These are phyloP conservation scores for Phytophthora fragariae DNA, from an alignment of 352 stramenopile species.

Conservation along the genomic window DNA sequence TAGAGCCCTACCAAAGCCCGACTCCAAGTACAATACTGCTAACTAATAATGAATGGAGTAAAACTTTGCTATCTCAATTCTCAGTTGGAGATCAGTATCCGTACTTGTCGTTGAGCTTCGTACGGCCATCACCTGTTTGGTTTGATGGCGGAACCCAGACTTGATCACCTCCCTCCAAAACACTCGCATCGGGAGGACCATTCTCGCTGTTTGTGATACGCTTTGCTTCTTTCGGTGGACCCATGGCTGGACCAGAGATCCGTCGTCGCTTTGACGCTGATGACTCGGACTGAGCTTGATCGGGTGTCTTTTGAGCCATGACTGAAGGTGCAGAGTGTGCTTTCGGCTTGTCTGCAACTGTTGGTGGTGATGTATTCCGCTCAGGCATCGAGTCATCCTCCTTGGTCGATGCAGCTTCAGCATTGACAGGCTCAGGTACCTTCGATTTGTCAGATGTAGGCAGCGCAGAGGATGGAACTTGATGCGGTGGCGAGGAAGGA, in stretches of 20 bases:
- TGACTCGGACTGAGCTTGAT: constrained; percentile 5
- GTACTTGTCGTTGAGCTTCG: constrained; percentile 87
- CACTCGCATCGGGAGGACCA: constrained; percentile 15
- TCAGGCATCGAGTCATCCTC: background rate
- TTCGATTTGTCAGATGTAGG: constrained; percentile 5
- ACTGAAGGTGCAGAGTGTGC: constrained; percentile 4
- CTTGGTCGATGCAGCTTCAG: background rate
- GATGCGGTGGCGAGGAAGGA: background rate
- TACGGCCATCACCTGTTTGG: constrained; percentile 87
- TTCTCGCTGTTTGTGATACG: constrained; percentile 1
- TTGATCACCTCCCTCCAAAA: constrained; percentile 77
- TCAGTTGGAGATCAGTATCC: constrained; percentile 64
- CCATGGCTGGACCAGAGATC: constrained; percentile 46
- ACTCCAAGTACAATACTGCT: constrained; percentile 29
- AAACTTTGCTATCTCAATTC: constrained; percentile 17
- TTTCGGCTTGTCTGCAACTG: constrained; percentile 4
- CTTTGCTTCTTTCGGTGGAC: constrained; percentile 18
- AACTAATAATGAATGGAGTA: constrained; percentile 17
- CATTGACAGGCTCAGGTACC: background rate
- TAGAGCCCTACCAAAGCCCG: constrained; percentile 6
- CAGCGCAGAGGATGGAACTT: background rate
- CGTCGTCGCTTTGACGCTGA: constrained; percentile 47
- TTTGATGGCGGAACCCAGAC: constrained; percentile 83
- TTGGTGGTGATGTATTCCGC: background rate
- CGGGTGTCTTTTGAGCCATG: background rate